Evolutionary conservation across 352 stramenopile genomes (phyloP).

Genomic region (Pythium utonaiense): DNA sequence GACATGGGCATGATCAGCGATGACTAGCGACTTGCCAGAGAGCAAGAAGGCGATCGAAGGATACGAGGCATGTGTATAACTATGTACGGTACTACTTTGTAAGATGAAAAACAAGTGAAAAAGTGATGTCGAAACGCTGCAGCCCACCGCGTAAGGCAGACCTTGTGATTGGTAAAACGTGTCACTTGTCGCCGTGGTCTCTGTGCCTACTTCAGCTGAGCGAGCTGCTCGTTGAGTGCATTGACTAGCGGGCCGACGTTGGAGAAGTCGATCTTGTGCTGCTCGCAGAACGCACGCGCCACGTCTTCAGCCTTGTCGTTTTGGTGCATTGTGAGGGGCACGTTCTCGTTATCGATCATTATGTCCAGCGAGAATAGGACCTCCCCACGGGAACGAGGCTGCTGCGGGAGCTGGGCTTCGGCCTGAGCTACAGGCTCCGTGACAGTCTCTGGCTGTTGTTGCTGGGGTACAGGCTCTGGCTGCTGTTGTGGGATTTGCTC

Average conservation of each 20-base stretch:
- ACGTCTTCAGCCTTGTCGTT: slow-evolving; percentile 47
- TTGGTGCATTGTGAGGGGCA: slow-evolving; percentile 41
- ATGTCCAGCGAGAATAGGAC: slow-evolving; percentile 74
- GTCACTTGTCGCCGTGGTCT: not conserved
- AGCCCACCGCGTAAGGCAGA: not conserved
- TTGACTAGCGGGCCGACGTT: slow-evolving; percentile 62
- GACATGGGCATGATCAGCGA: not conserved
- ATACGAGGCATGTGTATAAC: not conserved
- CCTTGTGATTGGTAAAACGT: not conserved
- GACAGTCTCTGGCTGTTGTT: slow-evolving; percentile 1
- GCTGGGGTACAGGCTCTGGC: slow-evolving; percentile 1
- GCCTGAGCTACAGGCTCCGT: not conserved
- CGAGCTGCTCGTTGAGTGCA: slow-evolving; percentile 42
- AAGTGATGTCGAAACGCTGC: not conserved
- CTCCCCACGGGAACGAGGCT: slow-evolving; percentile 21
- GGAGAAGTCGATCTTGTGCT: slow-evolving; percentile 44
- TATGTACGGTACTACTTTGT: slow-evolving; percentile 4
- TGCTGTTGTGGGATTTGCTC: slow-evolving; percentile 17
- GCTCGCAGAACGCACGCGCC: slow-evolving; percentile 53
- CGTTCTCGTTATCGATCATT: slow-evolving; percentile 46
- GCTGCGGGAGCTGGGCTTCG: slow-evolving; percentile 4
- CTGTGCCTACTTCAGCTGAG: slow-evolving; percentile 11
- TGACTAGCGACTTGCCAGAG: not conserved
- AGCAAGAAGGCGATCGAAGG: not conserved
- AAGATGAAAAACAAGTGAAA: not conserved